These are phyloP conservation scores for Leishmania gerbilli DNA, from an alignment of 208 protist species.

Conservation along the genomic window DNA sequence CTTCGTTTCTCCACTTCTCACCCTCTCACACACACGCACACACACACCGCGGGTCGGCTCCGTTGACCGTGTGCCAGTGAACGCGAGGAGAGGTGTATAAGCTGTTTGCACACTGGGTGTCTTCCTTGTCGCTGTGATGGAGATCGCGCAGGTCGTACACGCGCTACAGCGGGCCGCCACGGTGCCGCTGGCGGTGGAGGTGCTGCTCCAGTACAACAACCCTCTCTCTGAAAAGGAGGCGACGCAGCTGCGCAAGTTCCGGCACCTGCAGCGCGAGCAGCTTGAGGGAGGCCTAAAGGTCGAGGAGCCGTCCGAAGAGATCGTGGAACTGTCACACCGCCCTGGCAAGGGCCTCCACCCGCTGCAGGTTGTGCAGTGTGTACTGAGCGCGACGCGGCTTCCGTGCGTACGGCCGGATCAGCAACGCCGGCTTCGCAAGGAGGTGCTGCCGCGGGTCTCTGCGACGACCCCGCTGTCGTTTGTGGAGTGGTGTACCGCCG, in stretches of 20 bases:
- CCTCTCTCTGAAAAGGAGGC: conserved; percentile 77
- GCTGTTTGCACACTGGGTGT: not conserved
- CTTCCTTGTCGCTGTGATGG: conserved; percentile 37
- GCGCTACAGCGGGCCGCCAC: conserved; percentile 50
- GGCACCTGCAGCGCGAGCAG: conserved; percentile 46
- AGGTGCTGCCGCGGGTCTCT: conserved; percentile 55
- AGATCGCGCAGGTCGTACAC: conserved; percentile 47
- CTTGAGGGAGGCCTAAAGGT: conserved; percentile 64
- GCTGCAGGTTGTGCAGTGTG: conserved; percentile 70
- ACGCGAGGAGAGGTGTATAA: not conserved
- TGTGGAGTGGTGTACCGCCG: conserved; percentile 58
- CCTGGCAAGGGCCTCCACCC: conserved; percentile 63
- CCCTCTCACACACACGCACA: not conserved
- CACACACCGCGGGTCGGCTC: not conserved
- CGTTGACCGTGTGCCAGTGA: not conserved
- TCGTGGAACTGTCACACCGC: conserved; percentile 42
- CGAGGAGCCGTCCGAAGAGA: conserved; percentile 49
- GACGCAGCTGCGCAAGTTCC: conserved; percentile 52
- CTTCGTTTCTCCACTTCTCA: not conserved
- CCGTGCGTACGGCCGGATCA: conserved; percentile 45
- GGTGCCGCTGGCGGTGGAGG: conserved; percentile 43
- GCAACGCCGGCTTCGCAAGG: conserved; percentile 68
- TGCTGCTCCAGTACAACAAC: conserved; percentile 73
- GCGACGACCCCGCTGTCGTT: conserved; percentile 46
- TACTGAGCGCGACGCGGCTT: conserved; percentile 56